Conservation (phyloP, 305 asterid genomes). For the Solanum hybrid region DNA sequence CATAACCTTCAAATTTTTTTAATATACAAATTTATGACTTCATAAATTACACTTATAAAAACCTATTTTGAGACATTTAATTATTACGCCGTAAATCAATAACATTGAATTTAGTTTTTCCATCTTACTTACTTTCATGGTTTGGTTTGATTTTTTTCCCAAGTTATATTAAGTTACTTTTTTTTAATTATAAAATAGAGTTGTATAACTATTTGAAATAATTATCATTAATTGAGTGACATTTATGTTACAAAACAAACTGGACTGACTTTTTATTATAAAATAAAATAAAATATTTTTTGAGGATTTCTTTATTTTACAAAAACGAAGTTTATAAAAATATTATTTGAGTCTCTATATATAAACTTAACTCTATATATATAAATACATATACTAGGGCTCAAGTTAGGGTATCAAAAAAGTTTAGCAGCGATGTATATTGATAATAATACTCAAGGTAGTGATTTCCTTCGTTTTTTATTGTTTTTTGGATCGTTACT, state of each 20-base stretch:
- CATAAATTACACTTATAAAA: too few relatives aligned
- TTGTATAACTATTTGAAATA: background rate
- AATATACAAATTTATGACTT: too few relatives aligned
- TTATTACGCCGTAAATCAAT: background rate
- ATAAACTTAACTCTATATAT: background rate
- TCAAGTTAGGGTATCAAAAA: background rate
- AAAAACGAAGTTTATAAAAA: background rate
- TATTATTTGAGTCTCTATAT: background rate
- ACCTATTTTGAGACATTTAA: too few relatives aligned
- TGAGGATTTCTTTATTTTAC: background rate
- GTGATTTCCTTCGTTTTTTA: background rate
- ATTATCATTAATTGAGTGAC: background rate
- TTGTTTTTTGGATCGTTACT: too few relatives aligned
- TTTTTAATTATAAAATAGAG: background rate
- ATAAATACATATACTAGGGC: background rate
- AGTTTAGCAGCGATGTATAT: background rate
- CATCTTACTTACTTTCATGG: background rate
- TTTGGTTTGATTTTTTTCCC: background rate
- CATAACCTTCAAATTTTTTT: too few relatives aligned
- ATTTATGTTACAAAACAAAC: background rate
- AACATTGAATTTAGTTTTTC: background rate
- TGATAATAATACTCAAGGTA: background rate
- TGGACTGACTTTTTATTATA: background rate
- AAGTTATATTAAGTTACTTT: background rate
- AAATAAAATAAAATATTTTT: too few relatives aligned